phyloP scores from a whole-genome alignment of 1,284 basidiomycete genomes.

The Sporisorium exsertum region DNA sequence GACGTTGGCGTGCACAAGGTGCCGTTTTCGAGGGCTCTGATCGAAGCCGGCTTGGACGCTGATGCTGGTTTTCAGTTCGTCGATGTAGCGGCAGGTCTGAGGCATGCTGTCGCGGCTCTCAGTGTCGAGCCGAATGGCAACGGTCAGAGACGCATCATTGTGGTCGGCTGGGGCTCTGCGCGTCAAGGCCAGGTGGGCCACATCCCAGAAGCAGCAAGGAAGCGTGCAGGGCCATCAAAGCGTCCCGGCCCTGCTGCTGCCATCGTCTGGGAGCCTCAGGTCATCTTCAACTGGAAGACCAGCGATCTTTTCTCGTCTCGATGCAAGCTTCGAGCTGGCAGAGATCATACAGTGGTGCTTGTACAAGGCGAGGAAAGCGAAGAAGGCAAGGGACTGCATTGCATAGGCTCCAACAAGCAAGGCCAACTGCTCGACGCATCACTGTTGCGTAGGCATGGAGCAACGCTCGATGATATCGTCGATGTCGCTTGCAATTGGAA shows the following conservation, averaged over 20 bases:
- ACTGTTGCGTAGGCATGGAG: not conserved
- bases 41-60: slow-evolving; percentile 11
- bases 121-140: not conserved
- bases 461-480: slow-evolving; percentile 3
- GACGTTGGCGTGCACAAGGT: slow-evolving; percentile 21
- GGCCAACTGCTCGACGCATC: slow-evolving; percentile 17
- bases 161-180: slow-evolving; percentile 48
- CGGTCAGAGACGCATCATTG: not conserved
- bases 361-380: not conserved
- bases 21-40: slow-evolving; percentile 19
- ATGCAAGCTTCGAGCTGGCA: slow-evolving; percentile 31
- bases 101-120: slow-evolving; percentile 31
- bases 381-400: not conserved
- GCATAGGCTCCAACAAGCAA: slow-evolving; percentile 34
- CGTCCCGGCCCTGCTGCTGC: slow-evolving; percentile 21
- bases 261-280: slow-evolving; percentile 30
- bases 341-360: slow-evolving; percentile 36
- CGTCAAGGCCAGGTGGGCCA: slow-evolving; percentile 40
- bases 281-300: slow-evolving; percentile 28
- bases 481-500: slow-evolving; percentile 48
- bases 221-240: not conserved
- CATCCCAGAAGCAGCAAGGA: slow-evolving; percentile 4
- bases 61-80: slow-evolving; percentile 8
- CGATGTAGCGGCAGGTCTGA: slow-evolving; percentile 28
- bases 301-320: not conserved